Base-by-base conservation (phyloP, 2,329 filamentous ascomycete species). In the Triangularia verruculosa region DNA sequence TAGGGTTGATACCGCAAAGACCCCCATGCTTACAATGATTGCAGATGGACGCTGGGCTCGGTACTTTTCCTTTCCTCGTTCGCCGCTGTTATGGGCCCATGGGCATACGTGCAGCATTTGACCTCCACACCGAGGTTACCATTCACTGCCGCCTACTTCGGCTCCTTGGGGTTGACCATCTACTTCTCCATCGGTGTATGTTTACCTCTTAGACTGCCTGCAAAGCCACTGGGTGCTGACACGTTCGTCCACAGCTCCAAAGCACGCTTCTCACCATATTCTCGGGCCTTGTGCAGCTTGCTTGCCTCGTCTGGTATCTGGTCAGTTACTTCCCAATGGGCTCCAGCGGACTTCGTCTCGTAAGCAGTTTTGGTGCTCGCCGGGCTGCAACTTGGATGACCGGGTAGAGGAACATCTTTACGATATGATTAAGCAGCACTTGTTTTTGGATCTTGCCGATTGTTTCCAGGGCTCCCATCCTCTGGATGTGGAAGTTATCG, bases 271-370 rank as follows among this genome's bases (percentile, higher is more conserved):
- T 98, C 68, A 98, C 95, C 15, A 82, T 98, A 61, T 80, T 97
- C 67, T 90, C 93, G 22, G 88, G 92, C 66, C 83, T 97, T 65
- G 80, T 93, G 70, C 95, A 99, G 76, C 82, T 98, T 61, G 88
- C 89, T 60, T 91, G 90, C 67, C 81, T 98, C 68, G 69, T 92
- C 55, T 98, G 94, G 94, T 98, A 98, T 78, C 83, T 97, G 55
- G 88, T 98, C 76, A 96, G 92, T 78, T 99, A 99, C 77, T 98
- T 98, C 73, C 95, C 95, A 25, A 97, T 98, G 93, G 95, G 95
- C 47, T 91, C 91, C 63, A 91, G 89, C 61, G 92, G 95, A 51
- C 79, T 99, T 69, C 89, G 94, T 64, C 86, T 97, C 69, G 93
- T 93, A 63, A 92, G 93, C 52, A 88, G 87, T 2, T 95, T 97